Conservation (phyloP, 2,329 filamentous ascomycete genomes). For the Zopfia rhizophila region DNA sequence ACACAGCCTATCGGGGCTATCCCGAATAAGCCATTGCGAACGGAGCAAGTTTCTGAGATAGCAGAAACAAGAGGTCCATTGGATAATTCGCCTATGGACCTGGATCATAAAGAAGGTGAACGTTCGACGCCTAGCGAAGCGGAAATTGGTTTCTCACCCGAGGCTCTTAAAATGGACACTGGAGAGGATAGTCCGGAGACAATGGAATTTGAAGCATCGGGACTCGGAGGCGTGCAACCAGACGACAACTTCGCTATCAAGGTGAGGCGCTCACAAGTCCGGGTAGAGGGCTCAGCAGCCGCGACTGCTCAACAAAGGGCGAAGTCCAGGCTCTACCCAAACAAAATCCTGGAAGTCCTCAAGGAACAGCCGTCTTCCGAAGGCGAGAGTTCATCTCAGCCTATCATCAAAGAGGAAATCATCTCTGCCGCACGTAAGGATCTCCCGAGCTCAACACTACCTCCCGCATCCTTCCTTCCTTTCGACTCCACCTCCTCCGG, state of each 20-base stretch:
- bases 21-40: background rate
- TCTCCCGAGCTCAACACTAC: slow-evolving; percentile 57
- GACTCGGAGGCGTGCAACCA: slow-evolving; percentile 69
- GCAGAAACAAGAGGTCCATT: slow-evolving; percentile 38
- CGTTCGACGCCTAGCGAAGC: slow-evolving; percentile 38
- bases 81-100: slow-evolving; percentile 31
- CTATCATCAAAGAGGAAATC: slow-evolving; percentile 71
- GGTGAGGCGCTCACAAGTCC: slow-evolving; percentile 53
- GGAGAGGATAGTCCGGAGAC: slow-evolving; percentile 36
- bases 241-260: slow-evolving; percentile 65
- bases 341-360: slow-evolving; percentile 50
- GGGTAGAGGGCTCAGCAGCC: slow-evolving; percentile 10
- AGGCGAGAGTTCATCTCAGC: slow-evolving; percentile 17
- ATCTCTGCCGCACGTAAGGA: slow-evolving; percentile 74
- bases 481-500: slow-evolving; percentile 49
- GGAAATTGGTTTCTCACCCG: slow-evolving; percentile 51
- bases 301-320: slow-evolving; percentile 8
- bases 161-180: slow-evolving; percentile 36
- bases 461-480: slow-evolving; percentile 56
- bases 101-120: slow-evolving; percentile 41
- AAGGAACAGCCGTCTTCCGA: slow-evolving; percentile 21
- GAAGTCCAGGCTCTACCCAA: slow-evolving; percentile 32
- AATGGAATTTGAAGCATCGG: slow-evolving; percentile 60
- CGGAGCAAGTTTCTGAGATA: slow-evolving; percentile 35
- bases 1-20: slow-evolving; percentile 44